Evolutionary conservation across 2,329 filamentous ascomycete genomes (phyloP).

Genomic region (Xylariaceae sp.): DNA sequence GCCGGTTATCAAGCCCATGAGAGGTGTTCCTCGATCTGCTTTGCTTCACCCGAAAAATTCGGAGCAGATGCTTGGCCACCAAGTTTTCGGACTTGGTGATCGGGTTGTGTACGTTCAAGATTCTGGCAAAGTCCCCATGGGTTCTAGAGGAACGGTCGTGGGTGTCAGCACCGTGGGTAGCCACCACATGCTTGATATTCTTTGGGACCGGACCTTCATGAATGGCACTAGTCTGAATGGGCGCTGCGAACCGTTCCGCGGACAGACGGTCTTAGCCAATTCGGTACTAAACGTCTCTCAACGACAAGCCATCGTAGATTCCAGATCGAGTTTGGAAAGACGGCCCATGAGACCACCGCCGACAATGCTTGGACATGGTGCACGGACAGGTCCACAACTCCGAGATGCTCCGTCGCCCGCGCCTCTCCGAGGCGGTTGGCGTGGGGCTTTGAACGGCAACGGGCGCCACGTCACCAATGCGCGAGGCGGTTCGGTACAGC

Average conservation of each 20-base stretch:
- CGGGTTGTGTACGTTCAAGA: slow-evolving; percentile 89
- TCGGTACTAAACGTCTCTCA: slow-evolving; percentile 83
- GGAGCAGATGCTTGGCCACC: slow-evolving; percentile 84
- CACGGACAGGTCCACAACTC: slow-evolving; percentile 52
- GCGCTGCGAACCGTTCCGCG: slow-evolving; percentile 86
- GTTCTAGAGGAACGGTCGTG: slow-evolving; percentile 85
- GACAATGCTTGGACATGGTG: slow-evolving; percentile 30
- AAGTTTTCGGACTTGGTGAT: slow-evolving; percentile 79
- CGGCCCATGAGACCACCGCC: slow-evolving; percentile 41
- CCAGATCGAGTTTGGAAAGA: slow-evolving; percentile 53
- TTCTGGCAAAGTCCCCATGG: slow-evolving; percentile 91
- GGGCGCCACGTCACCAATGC: slow-evolving; percentile 36
- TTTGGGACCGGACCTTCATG: slow-evolving; percentile 96
- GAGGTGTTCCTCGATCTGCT: slow-evolving; percentile 77
- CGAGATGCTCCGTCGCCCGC: slow-evolving; percentile 51
- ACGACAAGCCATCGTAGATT: slow-evolving; percentile 70
- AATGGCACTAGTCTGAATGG: slow-evolving; percentile 88
- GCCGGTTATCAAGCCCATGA: slow-evolving; percentile 62
- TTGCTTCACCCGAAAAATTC: slow-evolving; percentile 91
- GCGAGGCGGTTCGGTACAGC: slow-evolving; percentile 29
- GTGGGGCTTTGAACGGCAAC: slow-evolving; percentile 49
- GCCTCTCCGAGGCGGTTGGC: slow-evolving; percentile 53
- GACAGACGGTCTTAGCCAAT: slow-evolving; percentile 83
- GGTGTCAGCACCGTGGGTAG: slow-evolving; percentile 86
- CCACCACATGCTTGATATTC: slow-evolving; percentile 76